These are phyloP conservation scores for Senna tora DNA, from an alignment of 306 rosid species.

Conservation along the genomic window DNA sequence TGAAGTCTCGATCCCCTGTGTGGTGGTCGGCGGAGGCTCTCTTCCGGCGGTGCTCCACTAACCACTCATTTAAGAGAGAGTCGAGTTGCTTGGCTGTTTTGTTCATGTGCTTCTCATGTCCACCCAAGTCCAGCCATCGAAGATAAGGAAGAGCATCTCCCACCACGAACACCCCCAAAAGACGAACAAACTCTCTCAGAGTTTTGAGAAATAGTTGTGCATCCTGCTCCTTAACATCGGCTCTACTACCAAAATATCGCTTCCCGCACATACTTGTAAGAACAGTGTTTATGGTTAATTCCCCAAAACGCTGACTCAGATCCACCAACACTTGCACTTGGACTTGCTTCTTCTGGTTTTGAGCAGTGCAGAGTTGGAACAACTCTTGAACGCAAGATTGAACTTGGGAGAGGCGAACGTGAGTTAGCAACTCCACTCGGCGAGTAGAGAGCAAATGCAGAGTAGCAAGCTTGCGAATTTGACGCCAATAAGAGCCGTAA, in stretches of 20 bases:
- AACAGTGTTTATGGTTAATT: slow-evolving; percentile 43
- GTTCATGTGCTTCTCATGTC: slow-evolving; percentile 49
- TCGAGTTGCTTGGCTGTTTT: slow-evolving; percentile 41
- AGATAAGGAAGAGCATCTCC: slow-evolving; percentile 52
- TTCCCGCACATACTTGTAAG: slow-evolving; percentile 44
- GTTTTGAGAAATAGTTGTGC: slow-evolving; percentile 19
- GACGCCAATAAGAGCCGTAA: slow-evolving; percentile 47
- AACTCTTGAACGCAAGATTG: slow-evolving; percentile 38
- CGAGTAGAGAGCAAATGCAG: slow-evolving; percentile 49
- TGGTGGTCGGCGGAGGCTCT: slow-evolving; percentile 5
- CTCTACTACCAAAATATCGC: slow-evolving; percentile 27
- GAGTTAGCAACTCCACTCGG: slow-evolving; percentile 41
- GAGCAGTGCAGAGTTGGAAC: slow-evolving; percentile 31
- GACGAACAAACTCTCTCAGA: slow-evolving; percentile 27
- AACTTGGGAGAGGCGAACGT: slow-evolving; percentile 39
- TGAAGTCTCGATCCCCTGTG: slow-evolving; percentile 43
- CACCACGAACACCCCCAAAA: slow-evolving; percentile 39
- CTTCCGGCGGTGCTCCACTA: slow-evolving; percentile 40
- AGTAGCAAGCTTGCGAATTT: slow-evolving; percentile 43
- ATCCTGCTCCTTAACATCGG: background rate
- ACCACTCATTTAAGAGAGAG: slow-evolving; percentile 6
- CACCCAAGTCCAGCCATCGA: slow-evolving; percentile 48
- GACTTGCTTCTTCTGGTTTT: background rate
- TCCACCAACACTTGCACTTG: slow-evolving; percentile 28
- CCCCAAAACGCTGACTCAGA: slow-evolving; percentile 51